Conservation (phyloP, 148 eudicot species). For the Dysphania ambrosioides region DNA sequence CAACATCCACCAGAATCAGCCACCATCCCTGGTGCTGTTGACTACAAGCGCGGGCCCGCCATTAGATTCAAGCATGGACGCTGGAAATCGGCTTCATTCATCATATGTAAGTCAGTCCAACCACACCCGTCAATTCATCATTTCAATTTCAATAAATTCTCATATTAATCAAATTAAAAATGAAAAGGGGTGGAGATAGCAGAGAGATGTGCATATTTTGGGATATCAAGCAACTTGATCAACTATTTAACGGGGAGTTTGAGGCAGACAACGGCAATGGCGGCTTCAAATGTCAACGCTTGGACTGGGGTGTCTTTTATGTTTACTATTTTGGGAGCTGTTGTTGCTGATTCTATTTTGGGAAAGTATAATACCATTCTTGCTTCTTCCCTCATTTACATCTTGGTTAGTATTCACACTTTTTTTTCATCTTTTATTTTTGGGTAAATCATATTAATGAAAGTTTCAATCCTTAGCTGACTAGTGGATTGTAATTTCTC, state of each 20-base stretch:
- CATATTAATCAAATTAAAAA: too few relatives aligned
- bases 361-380: slow-evolving; percentile 39
- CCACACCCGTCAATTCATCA: neutral
- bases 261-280: slow-evolving; percentile 46
- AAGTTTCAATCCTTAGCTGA: neutral
- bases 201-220: slow-evolving; percentile 33
- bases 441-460: neutral
- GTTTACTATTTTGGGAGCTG: slow-evolving; percentile 43
- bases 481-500: too few relatives aligned
- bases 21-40: neutral
- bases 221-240: slow-evolving; percentile 28
- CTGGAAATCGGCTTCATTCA: neutral
- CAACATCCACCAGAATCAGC: neutral
- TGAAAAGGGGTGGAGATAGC: slow-evolving; percentile 32
- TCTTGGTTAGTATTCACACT: slow-evolving; percentile 31
- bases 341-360: slow-evolving; percentile 46
- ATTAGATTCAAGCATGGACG: neutral
- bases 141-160: neutral
- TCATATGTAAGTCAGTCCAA: neutral
- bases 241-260: slow-evolving; percentile 37
- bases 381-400: slow-evolving; percentile 38
- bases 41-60: neutral
- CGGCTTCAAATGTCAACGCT: slow-evolving; percentile 45
- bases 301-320: slow-evolving; percentile 40
- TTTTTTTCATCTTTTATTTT: neutral